phyloP scores from a whole-genome alignment of 2,329 filamentous ascomycete species.

The Paraconiothyrium sp. region DNA sequence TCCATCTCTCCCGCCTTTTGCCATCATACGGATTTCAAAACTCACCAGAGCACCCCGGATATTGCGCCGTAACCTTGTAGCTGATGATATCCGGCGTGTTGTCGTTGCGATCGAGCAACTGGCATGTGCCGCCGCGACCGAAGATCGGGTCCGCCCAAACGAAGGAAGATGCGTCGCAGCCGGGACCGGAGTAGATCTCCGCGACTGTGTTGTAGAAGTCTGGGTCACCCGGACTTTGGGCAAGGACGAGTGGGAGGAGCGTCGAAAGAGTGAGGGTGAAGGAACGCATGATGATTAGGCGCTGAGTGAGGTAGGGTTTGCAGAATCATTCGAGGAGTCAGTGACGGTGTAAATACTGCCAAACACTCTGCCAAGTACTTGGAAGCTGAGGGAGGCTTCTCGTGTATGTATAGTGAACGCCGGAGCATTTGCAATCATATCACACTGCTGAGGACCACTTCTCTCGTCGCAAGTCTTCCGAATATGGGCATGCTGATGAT shows the following conservation, averaged over 20 bases:
- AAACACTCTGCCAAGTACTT: neutral
- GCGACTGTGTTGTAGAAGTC: conserved; percentile 29
- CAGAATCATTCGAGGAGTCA: neutral
- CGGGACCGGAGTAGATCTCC: conserved; percentile 22
- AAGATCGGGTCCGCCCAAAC: conserved; percentile 26
- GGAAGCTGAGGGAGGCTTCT: neutral
- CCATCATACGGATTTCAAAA: neutral
- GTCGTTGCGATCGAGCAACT: conserved; percentile 24
- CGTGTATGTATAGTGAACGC: neutral
- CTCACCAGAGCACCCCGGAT: conserved; percentile 22
- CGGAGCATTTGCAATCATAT: conserved; percentile 1
- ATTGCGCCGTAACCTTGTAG: conserved; percentile 19
- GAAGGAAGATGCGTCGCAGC: conserved; percentile 13
- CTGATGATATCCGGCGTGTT: conserved; percentile 27
- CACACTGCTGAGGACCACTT: neutral
- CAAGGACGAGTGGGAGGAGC: conserved; percentile 9
- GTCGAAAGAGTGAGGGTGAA: neutral
- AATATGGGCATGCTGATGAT: neutral
- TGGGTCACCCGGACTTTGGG: conserved; percentile 20
- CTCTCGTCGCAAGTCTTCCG: neutral
- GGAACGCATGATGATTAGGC: neutral
- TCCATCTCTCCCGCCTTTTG: neutral
- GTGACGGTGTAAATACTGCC: neutral
- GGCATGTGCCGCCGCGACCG: conserved; percentile 21
- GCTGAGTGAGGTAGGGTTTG: neutral